A percentile compares a stretch with the other conserved stretches of the same genome.
Evolutionary conservation across 225 moss, liverwort and hornwort genomes (phyloP).

Genomic region (Straminergon stramineum): DNA sequence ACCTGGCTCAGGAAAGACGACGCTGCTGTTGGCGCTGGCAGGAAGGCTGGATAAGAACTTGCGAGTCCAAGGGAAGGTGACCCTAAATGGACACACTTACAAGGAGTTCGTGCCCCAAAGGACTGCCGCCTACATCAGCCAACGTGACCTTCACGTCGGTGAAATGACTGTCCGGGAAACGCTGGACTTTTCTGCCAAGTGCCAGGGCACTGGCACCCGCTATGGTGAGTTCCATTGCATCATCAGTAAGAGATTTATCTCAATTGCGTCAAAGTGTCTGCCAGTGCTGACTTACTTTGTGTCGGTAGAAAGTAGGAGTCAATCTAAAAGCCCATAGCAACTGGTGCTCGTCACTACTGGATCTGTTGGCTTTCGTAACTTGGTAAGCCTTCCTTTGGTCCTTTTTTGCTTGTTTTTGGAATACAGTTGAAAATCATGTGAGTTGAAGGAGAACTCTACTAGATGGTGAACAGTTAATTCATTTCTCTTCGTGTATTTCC

Average conservation of each 20-base stretch:
- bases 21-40: slow-evolving; percentile 47
- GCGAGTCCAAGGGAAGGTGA: slow-evolving; percentile 36
- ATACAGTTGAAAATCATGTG: not conserved
- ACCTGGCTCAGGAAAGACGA: slow-evolving; percentile 55
- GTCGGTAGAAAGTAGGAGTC: not conserved
- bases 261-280: not conserved
- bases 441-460: not conserved
- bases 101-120: slow-evolving; percentile 38
- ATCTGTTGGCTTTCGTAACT: not conserved
- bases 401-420: not conserved
- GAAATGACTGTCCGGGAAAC: slow-evolving; percentile 60
- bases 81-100: slow-evolving; percentile 38
- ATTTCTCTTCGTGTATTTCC: not conserved
- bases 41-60: slow-evolving; percentile 26
- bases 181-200: slow-evolving; percentile 39
- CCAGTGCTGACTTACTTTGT: not conserved
- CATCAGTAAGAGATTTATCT: no score
- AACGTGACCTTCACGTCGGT: slow-evolving; percentile 44
- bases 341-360: not conserved
- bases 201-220: slow-evolving; percentile 41
- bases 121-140: slow-evolving; percentile 48
- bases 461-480: not conserved
- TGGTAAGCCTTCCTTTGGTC: no score
- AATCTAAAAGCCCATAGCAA: not conserved
- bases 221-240: slow-evolving; percentile 18